Conservation (phyloP, 768 basidiomycete genomes). For the Tephrocybe sp. region DNA sequence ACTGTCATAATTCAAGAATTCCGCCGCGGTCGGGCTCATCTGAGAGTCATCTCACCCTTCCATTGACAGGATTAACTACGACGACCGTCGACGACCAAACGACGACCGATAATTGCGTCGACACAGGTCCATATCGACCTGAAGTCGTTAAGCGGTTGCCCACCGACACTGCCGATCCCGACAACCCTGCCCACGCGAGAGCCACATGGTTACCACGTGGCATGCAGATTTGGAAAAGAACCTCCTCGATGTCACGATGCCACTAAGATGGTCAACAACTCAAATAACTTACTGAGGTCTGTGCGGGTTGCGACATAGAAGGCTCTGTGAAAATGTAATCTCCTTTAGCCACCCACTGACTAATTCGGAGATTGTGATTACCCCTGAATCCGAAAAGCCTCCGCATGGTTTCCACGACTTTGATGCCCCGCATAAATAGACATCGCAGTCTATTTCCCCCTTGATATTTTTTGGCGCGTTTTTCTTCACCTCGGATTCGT, state of each 20-base stretch:
- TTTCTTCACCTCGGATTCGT: background rate
- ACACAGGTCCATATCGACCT: too few species aligned
- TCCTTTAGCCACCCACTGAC: slow-evolving; percentile 20
- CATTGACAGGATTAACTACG: too few species aligned
- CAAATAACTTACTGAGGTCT: too few species aligned
- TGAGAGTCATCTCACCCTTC: too few species aligned
- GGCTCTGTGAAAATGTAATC: slow-evolving; percentile 10
- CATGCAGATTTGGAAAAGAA: slow-evolving; percentile 6
- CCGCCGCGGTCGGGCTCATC: too few species aligned
- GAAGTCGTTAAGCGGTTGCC: slow-evolving; percentile 20
- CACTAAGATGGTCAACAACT: slow-evolving; percentile 1
- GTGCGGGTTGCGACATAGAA: slow-evolving; percentile 9
- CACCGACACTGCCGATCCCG: slow-evolving; percentile 20
- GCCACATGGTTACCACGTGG: slow-evolving; percentile 41
- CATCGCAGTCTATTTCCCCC: slow-evolving; percentile 30
- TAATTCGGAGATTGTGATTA: slow-evolving; percentile 35
- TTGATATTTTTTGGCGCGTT: slow-evolving; percentile 14
- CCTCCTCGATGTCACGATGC: background rate
- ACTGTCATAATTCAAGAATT: too few species aligned
- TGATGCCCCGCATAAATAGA: slow-evolving; percentile 36
- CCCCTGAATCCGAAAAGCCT: slow-evolving; percentile 39
- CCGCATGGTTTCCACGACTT: slow-evolving; percentile 38
- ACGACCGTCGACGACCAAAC: too few species aligned
- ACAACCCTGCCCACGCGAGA: slow-evolving; percentile 18
- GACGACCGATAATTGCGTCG: background rate